Evolutionary conservation across 805 yeast species (phyloP).

Genomic region (Ogataea nitratoaversa): DNA sequence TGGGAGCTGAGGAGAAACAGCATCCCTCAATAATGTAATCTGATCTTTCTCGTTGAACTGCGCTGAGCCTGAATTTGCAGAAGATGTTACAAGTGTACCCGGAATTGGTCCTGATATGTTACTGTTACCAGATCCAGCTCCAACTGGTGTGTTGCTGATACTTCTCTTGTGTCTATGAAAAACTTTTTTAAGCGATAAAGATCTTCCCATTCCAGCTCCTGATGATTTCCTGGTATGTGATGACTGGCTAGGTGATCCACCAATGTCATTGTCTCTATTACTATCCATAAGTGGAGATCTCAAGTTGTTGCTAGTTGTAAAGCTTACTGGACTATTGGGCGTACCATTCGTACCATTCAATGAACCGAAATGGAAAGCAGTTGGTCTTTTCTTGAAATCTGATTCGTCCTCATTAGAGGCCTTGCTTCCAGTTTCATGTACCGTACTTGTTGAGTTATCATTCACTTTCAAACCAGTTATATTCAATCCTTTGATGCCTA

Average conservation of each 20-base stretch:
- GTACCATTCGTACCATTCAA: no score
- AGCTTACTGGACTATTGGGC: no score
- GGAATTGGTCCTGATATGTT: not conserved
- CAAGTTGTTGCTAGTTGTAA: no score
- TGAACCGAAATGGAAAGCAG: constrained; percentile 19
- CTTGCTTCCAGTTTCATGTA: not conserved
- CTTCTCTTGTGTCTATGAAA: constrained; percentile 27
- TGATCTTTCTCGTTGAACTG: constrained; percentile 8
- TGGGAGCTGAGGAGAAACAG: constrained; percentile 11
- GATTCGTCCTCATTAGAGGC: constrained; percentile 7
- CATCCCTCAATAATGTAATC: constrained; percentile 13
- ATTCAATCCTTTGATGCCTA: constrained; percentile 19
- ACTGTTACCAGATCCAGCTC: constrained; percentile 4
- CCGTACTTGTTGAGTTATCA: constrained; percentile 3
- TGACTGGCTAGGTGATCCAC: constrained; percentile 1
- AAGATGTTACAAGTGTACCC: no score
- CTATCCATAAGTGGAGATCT: not conserved
- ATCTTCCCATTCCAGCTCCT: constrained; percentile 17
- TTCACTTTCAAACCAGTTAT: constrained; percentile 16
- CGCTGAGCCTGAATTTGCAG: not conserved
- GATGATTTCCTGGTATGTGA: constrained; percentile 17
- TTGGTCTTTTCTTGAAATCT: constrained; percentile 9
- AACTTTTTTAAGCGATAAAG: constrained; percentile 21
- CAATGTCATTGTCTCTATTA: not conserved
- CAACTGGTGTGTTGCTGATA: constrained; percentile 12